Conservation (phyloP, 2,329 filamentous ascomycete genomes). For the Cladosporium sp. region DNA sequence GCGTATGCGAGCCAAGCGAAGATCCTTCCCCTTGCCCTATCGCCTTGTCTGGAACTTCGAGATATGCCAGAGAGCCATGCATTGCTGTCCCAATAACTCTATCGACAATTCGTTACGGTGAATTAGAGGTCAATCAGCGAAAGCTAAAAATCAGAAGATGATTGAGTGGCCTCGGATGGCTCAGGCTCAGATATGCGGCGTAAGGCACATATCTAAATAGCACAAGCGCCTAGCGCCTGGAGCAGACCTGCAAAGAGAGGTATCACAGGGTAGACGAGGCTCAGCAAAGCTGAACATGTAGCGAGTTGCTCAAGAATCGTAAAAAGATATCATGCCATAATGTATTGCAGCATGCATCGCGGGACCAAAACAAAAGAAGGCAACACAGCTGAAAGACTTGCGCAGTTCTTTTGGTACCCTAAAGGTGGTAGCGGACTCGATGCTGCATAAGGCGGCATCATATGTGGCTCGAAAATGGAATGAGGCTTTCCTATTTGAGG, state of each 20-base stretch:
- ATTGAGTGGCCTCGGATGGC: background rate
- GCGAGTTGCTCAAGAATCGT: background rate
- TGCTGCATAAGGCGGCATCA: background rate
- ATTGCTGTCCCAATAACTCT: background rate
- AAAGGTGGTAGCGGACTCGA: background rate
- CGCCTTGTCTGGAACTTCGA: background rate
- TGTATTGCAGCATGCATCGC: background rate
- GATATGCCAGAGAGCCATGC: background rate
- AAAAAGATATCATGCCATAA: background rate
- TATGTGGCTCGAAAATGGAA: background rate
- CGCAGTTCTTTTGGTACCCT: background rate
- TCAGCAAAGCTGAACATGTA: background rate
- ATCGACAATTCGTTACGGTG: background rate
- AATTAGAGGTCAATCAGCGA: background rate
- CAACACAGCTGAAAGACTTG: background rate
- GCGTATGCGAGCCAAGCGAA: background rate
- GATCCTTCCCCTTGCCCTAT: background rate
- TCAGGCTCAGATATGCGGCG: background rate
- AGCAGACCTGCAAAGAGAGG: background rate
- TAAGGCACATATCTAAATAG: background rate
- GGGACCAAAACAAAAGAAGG: conserved; percentile 1
- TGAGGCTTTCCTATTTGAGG: background rate
- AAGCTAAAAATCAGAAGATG: background rate
- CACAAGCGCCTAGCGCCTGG: background rate
- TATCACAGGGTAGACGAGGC: background rate